Conservation (phyloP, 2,329 filamentous ascomycete species). For the Kalmusia sp. region DNA sequence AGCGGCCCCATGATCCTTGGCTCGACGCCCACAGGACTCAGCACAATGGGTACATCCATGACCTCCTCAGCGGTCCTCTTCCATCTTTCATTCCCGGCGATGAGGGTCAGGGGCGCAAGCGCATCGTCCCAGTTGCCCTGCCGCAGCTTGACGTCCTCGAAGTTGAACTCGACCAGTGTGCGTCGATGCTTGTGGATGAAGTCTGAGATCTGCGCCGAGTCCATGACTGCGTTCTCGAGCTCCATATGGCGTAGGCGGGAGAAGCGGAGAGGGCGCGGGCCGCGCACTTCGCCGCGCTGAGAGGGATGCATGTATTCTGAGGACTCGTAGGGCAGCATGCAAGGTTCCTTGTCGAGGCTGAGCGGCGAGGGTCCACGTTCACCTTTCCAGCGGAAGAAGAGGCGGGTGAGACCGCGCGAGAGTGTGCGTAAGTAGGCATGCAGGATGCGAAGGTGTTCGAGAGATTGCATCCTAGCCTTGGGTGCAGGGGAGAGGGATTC, state of each 20-base stretch:
- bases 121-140: slow-evolving; percentile 83
- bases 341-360: slow-evolving; percentile 71
- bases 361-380: slow-evolving; percentile 76
- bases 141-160: slow-evolving; percentile 75
- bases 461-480: slow-evolving; percentile 66
- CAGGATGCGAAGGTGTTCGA: slow-evolving; percentile 69
- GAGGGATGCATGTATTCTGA: slow-evolving; percentile 39
- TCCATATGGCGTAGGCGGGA: slow-evolving; percentile 71
- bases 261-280: slow-evolving; percentile 63
- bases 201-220: slow-evolving; percentile 71
- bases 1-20: slow-evolving; percentile 44
- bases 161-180: slow-evolving; percentile 78
- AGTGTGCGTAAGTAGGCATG: slow-evolving; percentile 81
- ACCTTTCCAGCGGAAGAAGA: slow-evolving; percentile 81
- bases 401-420: slow-evolving; percentile 68
- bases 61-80: slow-evolving; percentile 50
- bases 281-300: slow-evolving; percentile 39
- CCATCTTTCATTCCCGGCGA: slow-evolving; percentile 49
- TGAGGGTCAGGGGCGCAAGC: slow-evolving; percentile 70
- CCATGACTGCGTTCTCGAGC: slow-evolving; percentile 75
- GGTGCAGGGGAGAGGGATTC: slow-evolving; percentile 63
- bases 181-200: slow-evolving; percentile 72
- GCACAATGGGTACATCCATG: slow-evolving; percentile 51
- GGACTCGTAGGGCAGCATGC: slow-evolving; percentile 66
- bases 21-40: slow-evolving; percentile 41